Evolutionary conservation across 2,329 filamentous ascomycete species (phyloP), one percentile per base, ranked within the genome.

Genomic region (Aspergillus sp.): DNA sequence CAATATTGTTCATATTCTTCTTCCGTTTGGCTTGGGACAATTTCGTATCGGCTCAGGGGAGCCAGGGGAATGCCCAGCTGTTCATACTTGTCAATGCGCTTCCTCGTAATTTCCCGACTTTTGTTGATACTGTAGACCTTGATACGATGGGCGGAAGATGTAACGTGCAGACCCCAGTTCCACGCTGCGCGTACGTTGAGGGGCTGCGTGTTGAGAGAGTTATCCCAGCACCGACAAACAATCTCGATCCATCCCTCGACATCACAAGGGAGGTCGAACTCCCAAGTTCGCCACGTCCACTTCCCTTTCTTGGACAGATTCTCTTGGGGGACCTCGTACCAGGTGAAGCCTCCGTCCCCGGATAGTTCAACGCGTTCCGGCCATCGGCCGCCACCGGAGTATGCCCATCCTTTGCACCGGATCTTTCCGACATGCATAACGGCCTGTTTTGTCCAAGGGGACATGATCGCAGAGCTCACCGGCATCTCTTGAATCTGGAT

Each of bases 401-500:
- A 84, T 0, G 80, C 81, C 81, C 81, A 84, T 11, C 82, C 81
- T 45, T 77, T 78, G 55, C 81, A 72, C 5, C 72, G 72, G 47
- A 87, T 85, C 44, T 72, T 76, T 8, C 84, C 84, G 14, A 80
- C 75, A 58, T 87, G 84, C 0, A 86, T 69, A 26, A 86, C 76
- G 1, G 81, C 77, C n/a, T 85, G 78, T 59, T 83, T 84, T 17
- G 79, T 78, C 70, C 76, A 73, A 0, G 85, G 85, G 0, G 79
- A 74, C 81, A 87, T 87, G 60, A 88, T 87, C 17, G 85, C 85
- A 14, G 77, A 82, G 44, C 79, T 82, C 3, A 88, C 85, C 0
- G 86, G 86, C 85, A 88, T 89, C 33, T 88, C 85, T 61, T 89
- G 86, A 60, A 87, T 88, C 56, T 80, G 81, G 55, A 86, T 84